These are phyloP conservation scores for Xylaria sp. DNA, from an alignment of 495 filamentous ascomycete species.

Conservation along the genomic window DNA sequence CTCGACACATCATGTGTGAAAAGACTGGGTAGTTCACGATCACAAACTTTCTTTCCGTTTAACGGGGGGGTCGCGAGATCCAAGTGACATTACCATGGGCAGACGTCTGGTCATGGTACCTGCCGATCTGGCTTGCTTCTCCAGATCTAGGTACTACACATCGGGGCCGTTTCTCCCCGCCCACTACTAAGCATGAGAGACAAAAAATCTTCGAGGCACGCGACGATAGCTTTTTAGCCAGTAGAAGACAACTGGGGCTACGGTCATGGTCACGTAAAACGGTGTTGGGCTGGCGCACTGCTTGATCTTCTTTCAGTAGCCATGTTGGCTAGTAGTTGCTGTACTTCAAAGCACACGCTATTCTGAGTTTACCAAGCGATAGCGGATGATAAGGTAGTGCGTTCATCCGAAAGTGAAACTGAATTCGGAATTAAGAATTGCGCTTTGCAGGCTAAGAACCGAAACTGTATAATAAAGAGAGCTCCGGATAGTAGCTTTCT, in stretches of 20 bases:
- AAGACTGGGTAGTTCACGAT: background rate
- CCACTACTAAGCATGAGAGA: background rate
- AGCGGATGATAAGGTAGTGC: background rate
- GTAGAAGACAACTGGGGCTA: background rate
- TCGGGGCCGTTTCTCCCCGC: background rate
- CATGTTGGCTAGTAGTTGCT: background rate
- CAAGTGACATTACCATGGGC: background rate
- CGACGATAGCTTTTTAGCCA: background rate
- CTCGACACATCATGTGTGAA: conserved; percentile 14
- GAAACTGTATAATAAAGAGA: too few species aligned
- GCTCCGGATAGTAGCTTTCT: too few species aligned
- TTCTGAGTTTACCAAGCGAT: background rate
- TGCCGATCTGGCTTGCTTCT: background rate
- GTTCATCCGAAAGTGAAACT: background rate
- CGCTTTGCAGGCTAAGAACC: too few species aligned
- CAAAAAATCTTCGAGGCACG: conserved; percentile 7
- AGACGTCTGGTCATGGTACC: background rate
- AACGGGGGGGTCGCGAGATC: conserved; percentile 10
- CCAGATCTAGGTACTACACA: background rate
- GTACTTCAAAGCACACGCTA: background rate
- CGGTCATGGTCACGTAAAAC: background rate
- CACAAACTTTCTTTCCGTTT: background rate
- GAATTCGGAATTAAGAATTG: background rate
- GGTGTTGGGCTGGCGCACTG: background rate
- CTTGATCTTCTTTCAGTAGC: background rate